These are phyloP conservation scores for Zymoseptoria brevis DNA, from an alignment of 2,329 filamentous ascomycete genomes.

Conservation along the genomic window DNA sequence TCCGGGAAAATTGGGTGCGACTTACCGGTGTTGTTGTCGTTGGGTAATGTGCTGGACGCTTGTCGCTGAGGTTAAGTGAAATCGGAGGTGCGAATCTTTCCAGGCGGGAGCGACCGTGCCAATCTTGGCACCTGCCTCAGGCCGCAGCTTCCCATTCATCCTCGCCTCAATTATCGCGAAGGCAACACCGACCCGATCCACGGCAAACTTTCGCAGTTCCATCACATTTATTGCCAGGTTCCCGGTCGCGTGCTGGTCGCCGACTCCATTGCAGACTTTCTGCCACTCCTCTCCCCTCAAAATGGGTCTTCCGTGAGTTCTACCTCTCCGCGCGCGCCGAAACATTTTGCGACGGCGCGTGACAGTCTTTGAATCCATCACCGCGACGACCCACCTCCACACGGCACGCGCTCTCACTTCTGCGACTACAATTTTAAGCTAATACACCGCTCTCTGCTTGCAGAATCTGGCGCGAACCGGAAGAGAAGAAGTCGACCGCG, in stretches of 20 bases:
- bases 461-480: constrained; percentile 47
- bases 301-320: constrained; percentile 45
- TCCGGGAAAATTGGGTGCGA: background rate
- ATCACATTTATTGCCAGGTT: constrained; percentile 6
- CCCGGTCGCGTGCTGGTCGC: constrained; percentile 16
- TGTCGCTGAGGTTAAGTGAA: background rate
- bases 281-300: constrained; percentile 7
- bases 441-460: constrained; percentile 1
- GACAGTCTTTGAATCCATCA: background rate
- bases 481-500: constrained; percentile 36
- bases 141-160: background rate
- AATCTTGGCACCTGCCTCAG: background rate
- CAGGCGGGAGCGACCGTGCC: background rate
- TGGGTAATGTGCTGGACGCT: background rate
- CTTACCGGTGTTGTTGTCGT: constrained; percentile 11
- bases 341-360: background rate
- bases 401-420: constrained; percentile 7
- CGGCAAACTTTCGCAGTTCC: background rate
- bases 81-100: background rate
- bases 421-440: constrained; percentile 3
- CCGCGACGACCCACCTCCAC: background rate
- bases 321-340: background rate
- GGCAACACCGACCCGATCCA: background rate
- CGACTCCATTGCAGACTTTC: constrained; percentile 11
- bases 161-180: background rate